These are phyloP conservation scores for Gelatoporia subvermispora DNA, from an alignment of 768 basidiomycete genomes.

Conservation along the genomic window DNA sequence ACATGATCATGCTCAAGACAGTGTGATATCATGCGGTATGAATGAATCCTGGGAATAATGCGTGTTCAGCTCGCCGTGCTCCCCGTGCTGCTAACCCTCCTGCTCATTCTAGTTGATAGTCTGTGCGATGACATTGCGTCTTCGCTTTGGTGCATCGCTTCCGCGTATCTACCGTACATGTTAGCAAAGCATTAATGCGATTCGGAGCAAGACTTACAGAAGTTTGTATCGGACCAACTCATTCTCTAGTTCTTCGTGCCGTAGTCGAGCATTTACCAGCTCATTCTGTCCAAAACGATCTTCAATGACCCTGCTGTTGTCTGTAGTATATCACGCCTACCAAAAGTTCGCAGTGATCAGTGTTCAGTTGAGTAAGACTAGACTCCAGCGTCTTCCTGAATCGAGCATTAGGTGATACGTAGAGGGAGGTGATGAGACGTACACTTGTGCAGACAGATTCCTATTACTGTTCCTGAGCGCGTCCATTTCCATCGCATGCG, in stretches of 20 bases:
- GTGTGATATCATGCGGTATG: background rate
- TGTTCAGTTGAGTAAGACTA: constrained; percentile 71
- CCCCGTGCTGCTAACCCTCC: constrained; percentile 22
- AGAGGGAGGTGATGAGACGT: constrained; percentile 26
- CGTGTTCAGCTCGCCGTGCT: background rate
- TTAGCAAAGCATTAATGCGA: background rate
- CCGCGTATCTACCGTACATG: constrained; percentile 40
- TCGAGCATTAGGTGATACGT: background rate
- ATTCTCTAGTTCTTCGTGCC: constrained; percentile 89
- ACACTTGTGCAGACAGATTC: constrained; percentile 74
- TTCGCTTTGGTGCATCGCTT: constrained; percentile 47
- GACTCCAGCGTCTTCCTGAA: constrained; percentile 75
- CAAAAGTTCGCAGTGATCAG: constrained; percentile 76
- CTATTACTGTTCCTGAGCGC: constrained; percentile 77
- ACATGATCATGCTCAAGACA: background rate
- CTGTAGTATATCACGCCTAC: constrained; percentile 29
- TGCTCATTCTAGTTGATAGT: constrained; percentile 28
- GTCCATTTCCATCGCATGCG: constrained; percentile 83
- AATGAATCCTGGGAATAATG: background rate
- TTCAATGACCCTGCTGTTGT: background rate
- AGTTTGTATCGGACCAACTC: constrained; percentile 95
- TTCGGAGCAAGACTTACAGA: constrained; percentile 49
- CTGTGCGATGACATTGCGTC: constrained; percentile 44
- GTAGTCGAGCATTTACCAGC: constrained; percentile 81
- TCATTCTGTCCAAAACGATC: constrained; percentile 80